Conservation (phyloP, 768 basidiomycete species). For the Boletus edulis region DNA sequence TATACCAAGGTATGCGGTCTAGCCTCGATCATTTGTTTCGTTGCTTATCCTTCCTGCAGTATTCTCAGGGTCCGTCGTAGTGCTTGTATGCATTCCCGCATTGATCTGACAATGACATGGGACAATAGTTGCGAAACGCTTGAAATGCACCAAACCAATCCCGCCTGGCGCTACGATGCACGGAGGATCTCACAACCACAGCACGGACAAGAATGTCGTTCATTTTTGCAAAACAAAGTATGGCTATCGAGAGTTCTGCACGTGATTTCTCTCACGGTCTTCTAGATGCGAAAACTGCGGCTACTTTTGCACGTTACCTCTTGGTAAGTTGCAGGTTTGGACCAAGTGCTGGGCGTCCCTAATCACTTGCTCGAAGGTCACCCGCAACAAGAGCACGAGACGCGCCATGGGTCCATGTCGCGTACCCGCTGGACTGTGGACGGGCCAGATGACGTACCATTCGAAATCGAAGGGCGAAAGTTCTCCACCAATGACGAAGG, state of each 20-base stretch:
- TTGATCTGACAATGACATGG: neutral
- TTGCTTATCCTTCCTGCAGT: conserved; percentile 30
- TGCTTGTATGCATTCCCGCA: neutral
- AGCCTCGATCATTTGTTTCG: neutral
- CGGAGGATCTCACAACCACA: conserved; percentile 48
- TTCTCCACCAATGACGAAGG: conserved; percentile 56
- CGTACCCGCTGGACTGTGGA: conserved; percentile 56
- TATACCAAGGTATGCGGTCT: conserved; percentile 54
- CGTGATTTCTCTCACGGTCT: neutral
- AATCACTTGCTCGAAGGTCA: conserved; percentile 41
- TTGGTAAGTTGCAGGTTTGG: conserved; percentile 36
- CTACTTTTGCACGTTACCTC: conserved; percentile 57
- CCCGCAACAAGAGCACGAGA: conserved; percentile 58
- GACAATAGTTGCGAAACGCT: conserved; percentile 44
- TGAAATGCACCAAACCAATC: conserved; percentile 48
- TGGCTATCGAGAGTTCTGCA: neutral
- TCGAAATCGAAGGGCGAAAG: conserved; percentile 55
- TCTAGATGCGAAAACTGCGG: conserved; percentile 52
- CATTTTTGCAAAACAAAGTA: conserved; percentile 56
- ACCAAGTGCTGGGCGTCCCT: neutral
- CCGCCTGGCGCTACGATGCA: conserved; percentile 43
- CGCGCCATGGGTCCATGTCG: conserved; percentile 63
- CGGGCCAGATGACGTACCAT: conserved; percentile 43
- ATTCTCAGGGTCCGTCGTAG: conserved; percentile 46
- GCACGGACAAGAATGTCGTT: conserved; percentile 40